Evolutionary conservation across 805 yeast species (phyloP).

Genomic region (Pichia rugopelliculosa): DNA sequence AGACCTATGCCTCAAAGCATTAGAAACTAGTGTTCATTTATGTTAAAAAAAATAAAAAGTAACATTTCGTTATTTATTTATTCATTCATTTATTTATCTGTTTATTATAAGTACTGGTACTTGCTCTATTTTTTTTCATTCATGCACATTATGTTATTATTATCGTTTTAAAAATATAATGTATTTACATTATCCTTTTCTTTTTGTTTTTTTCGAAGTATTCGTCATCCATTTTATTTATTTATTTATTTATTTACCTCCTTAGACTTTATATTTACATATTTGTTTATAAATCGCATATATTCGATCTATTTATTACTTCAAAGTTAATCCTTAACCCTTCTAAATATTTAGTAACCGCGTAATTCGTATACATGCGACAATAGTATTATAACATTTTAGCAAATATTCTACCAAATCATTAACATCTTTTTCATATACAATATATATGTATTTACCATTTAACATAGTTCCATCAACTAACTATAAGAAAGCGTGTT

Average conservation of each 20-base stretch:
- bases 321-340: too few relatives aligned
- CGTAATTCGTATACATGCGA: too few relatives aligned
- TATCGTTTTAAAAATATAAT: not conserved
- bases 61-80: not conserved
- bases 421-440: too few relatives aligned
- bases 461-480: not conserved
- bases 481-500: too few relatives aligned
- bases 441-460: too few relatives aligned
- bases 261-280: not conserved
- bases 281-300: not conserved
- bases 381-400: too few relatives aligned
- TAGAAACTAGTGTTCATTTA: constrained; percentile 1
- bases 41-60: not conserved
- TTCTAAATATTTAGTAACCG: too few relatives aligned
- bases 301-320: not conserved
- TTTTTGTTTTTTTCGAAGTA: not conserved
- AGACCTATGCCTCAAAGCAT: constrained; percentile 1
- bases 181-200: not conserved
- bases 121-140: not conserved
- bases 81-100: not conserved
- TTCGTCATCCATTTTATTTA: not conserved
- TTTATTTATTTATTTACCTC: not conserved
- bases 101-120: not conserved
- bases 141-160: not conserved
- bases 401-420: too few relatives aligned